A percentile compares a stretch with the other conserved stretches of the same genome.
Conservation (phyloP, 345 rosid genomes). For the Lepidium africanum region DNA sequence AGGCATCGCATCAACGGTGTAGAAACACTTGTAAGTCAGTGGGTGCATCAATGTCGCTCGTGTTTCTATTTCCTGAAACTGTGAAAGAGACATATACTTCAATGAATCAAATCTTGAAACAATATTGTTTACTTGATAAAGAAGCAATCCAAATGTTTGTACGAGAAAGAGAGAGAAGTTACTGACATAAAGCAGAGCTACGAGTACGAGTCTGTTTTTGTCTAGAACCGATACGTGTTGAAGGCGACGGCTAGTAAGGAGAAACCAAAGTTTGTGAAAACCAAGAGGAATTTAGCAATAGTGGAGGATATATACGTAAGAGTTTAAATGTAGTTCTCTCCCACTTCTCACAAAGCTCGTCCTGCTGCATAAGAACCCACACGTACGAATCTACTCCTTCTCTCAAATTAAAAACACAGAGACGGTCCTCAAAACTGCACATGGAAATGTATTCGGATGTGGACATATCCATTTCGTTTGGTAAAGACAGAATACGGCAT, state of each 20-base stretch:
- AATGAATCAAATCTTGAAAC: background rate
- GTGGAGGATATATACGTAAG: background rate
- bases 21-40: background rate
- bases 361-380: constrained; percentile 10
- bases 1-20: background rate
- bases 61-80: background rate
- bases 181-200: background rate
- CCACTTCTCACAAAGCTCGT: background rate
- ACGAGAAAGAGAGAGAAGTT: background rate
- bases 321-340: background rate
- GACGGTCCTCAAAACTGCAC: background rate
- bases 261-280: background rate
- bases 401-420: background rate
- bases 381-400: background rate
- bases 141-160: background rate
- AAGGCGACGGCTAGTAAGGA: background rate
- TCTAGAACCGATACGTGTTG: background rate
- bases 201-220: background rate
- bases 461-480: background rate
- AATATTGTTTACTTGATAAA: background rate
- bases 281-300: background rate
- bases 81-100: background rate
- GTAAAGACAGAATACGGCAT: background rate
- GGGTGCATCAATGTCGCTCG: background rate
- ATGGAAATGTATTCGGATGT: background rate